Evolutionary conservation across 192 early-diverging fungal species (phyloP).

Genomic region (Backusella mclennaniae): DNA sequence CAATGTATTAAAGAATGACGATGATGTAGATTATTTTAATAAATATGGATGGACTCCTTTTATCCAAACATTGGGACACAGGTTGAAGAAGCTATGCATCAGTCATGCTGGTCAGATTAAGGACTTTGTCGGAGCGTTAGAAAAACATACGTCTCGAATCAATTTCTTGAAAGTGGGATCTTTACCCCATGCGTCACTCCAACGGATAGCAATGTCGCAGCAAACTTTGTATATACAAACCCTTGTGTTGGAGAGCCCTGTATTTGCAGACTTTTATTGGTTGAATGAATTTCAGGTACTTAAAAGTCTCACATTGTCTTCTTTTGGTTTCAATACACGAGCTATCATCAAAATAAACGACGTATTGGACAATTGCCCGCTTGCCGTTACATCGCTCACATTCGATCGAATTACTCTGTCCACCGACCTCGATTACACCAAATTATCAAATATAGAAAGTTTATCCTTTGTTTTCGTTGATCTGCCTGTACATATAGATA

Average conservation of each 20-base stretch:
- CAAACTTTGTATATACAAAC: neutral
- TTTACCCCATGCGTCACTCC: neutral
- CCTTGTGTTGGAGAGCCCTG: neutral
- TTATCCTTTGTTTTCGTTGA: neutral
- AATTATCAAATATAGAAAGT: neutral
- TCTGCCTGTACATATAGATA: neutral
- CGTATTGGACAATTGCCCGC: neutral
- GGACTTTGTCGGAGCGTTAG: neutral
- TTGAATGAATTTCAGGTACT: neutral
- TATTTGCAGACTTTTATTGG: neutral
- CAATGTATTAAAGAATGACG: neutral
- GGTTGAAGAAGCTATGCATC: neutral
- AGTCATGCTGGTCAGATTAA: neutral
- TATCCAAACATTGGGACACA: neutral
- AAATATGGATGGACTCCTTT: neutral
- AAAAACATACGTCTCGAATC: neutral
- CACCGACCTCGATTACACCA: neutral
- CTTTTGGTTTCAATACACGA: constrained; percentile 2
- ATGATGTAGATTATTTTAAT: neutral
- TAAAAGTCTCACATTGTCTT: neutral
- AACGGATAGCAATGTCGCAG: neutral
- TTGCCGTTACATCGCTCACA: neutral
- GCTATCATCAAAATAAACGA: neutral
- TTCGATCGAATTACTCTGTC: neutral
- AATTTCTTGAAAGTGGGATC: neutral